Conservation (phyloP, 73 alveolate species). For the Tetrahymena borealis region DNA sequence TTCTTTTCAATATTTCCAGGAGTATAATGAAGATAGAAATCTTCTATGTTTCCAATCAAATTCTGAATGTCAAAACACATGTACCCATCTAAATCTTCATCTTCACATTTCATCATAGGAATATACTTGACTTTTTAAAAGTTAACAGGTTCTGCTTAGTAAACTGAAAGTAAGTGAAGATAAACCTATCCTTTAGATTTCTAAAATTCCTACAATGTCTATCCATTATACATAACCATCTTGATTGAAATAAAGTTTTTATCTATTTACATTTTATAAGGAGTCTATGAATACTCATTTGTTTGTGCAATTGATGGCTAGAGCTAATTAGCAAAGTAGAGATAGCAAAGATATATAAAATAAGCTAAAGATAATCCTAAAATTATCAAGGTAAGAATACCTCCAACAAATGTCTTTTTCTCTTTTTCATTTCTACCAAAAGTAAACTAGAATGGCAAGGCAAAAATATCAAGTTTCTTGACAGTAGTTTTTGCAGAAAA, state of each 20-base stretch:
- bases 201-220: background rate
- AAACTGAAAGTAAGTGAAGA: background rate
- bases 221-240: background rate
- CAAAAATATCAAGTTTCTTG: background rate
- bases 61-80: background rate
- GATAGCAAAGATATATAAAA: background rate
- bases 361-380: background rate
- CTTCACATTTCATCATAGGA: background rate
- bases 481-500: background rate
- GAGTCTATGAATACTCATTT: background rate
- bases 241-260: background rate
- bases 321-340: background rate
- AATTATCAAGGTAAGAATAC: background rate
- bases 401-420: background rate
- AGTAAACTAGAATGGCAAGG: background rate
- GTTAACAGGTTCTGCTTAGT: background rate
- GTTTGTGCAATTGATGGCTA: background rate
- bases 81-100: background rate
- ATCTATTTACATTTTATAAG: background rate
- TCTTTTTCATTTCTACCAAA: background rate
- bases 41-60: background rate
- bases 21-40: background rate
- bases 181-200: background rate
- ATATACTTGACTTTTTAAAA: background rate
- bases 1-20: background rate